A percentile compares a stretch with the other conserved stretches of the same genome.
phyloP scores from a whole-genome alignment of 164 flowering plant genomes.

The Saururus chinensis region DNA sequence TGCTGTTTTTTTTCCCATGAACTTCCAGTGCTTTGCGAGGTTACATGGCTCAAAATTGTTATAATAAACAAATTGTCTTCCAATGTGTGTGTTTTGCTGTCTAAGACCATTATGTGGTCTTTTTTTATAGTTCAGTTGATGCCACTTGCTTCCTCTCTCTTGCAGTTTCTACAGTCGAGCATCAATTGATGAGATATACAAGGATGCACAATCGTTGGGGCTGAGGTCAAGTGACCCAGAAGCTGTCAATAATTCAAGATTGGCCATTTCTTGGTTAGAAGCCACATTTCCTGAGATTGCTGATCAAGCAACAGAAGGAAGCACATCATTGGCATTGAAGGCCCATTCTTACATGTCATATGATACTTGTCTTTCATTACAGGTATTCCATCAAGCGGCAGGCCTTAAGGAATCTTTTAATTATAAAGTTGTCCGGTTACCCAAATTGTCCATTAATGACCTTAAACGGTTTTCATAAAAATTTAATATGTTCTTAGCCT shows the following conservation, averaged over 20 bases:
- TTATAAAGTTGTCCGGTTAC: not conserved
- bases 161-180: conserved; percentile 68
- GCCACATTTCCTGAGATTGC: conserved; percentile 73
- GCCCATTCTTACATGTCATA: conserved; percentile 64
- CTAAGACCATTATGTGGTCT: not conserved
- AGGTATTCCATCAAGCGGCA: conserved; percentile 30
- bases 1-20: too few relatives aligned
- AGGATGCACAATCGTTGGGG: conserved; percentile 71
- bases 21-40: too few relatives aligned
- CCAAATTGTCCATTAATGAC: not conserved
- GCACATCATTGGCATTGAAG: conserved; percentile 28
- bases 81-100: not conserved
- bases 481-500: too few relatives aligned
- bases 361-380: conserved; percentile 71
- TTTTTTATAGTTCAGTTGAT: too few relatives aligned
- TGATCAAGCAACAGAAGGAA: conserved; percentile 26
- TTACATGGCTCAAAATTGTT: too few relatives aligned
- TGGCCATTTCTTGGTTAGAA: conserved; percentile 93
- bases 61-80: too few relatives aligned
- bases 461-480: too few relatives aligned
- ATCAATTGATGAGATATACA: conserved; percentile 60
- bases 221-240: conserved; percentile 46
- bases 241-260: conserved; percentile 57
- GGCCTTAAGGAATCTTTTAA: not conserved
- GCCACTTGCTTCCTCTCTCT: not conserved